Evolutionary conservation across 176 grass and related monocot genomes (phyloP).

Genomic region (Otatea glauca): DNA sequence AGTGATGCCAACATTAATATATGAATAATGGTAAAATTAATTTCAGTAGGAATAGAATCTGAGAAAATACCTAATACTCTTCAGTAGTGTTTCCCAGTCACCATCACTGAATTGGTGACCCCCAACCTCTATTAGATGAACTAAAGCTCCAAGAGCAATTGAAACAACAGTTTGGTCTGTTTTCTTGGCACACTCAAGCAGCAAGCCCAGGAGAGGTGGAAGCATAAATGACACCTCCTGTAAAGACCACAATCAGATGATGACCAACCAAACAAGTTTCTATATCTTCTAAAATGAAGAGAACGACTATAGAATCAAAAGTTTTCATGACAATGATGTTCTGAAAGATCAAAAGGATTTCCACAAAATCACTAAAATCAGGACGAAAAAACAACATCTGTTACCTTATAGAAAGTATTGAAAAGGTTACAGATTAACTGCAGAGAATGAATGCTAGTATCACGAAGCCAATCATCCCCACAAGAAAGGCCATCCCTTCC

Average conservation of each 20-base stretch:
- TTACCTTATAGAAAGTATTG: conserved; percentile 98
- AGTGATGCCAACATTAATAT: conserved; percentile 45
- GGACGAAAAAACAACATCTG: conserved; percentile 12
- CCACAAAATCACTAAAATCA: conserved; percentile 25
- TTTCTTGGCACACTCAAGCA: conserved; percentile 99
- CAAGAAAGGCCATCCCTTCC: conserved; percentile 86
- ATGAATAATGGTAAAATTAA: conserved; percentile 27
- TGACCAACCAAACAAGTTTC: conserved; percentile 45
- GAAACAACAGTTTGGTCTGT: conserved; percentile 98
- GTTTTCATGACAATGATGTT: conserved; percentile 24
- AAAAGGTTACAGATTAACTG: conserved; percentile 99
- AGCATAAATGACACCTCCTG: conserved; percentile 99
- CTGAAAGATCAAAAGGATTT: conserved; percentile 13
- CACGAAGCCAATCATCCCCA: conserved; percentile 93
- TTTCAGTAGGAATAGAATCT: conserved; percentile 20
- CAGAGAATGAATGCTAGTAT: conserved; percentile 97
- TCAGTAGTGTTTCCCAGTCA: conserved; percentile 97
- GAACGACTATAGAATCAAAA: conserved; percentile 3
- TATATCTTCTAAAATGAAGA: not conserved
- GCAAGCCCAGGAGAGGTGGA: conserved; percentile 86
- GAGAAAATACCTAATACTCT: conserved; percentile 85
- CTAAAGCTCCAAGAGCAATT: conserved; percentile 93
- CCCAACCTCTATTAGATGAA: conserved; percentile 97
- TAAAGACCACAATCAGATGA: conserved; percentile 39
- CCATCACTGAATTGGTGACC: conserved; percentile 90